phyloP scores from a whole-genome alignment of 2,329 filamentous ascomycete species.

The Penicillium nordicum region DNA sequence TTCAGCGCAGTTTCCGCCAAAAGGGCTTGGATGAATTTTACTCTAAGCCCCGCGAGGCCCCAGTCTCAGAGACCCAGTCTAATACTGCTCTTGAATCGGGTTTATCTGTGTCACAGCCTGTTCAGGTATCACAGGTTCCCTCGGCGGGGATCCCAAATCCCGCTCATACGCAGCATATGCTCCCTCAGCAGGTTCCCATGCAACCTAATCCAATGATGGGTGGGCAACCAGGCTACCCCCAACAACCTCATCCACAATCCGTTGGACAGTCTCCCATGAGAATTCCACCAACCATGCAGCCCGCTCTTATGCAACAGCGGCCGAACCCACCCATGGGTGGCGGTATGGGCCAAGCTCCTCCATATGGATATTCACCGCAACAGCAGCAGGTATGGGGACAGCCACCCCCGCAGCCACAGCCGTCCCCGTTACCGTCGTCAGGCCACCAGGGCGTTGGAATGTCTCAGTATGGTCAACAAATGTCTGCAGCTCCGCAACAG shows the following conservation, averaged over 20 bases:
- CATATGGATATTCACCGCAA: constrained; percentile 57
- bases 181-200: constrained; percentile 40
- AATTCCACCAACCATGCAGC: constrained; percentile 59
- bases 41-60: constrained; percentile 77
- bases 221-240: constrained; percentile 62
- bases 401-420: constrained; percentile 61
- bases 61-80: constrained; percentile 47
- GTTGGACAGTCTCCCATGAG: constrained; percentile 72
- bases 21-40: constrained; percentile 80
- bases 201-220: constrained; percentile 41
- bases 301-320: constrained; percentile 63
- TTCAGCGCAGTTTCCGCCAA: constrained; percentile 72
- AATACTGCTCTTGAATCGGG: constrained; percentile 33
- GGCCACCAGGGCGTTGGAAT: constrained; percentile 40
- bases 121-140: constrained; percentile 40
- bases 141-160: constrained; percentile 34
- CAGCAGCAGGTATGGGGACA: constrained; percentile 67
- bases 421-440: constrained; percentile 49
- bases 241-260: constrained; percentile 66
- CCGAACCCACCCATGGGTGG: constrained; percentile 58
- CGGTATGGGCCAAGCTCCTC: constrained; percentile 44
- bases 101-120: constrained; percentile 36
- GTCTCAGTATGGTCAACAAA: constrained; percentile 41
- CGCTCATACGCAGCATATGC: constrained; percentile 33
- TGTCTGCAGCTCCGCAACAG: constrained; percentile 38